These are phyloP conservation scores for Ceratobasidium sp. DNA, from an alignment of 1,284 basidiomycete species.

Conservation along the genomic window DNA sequence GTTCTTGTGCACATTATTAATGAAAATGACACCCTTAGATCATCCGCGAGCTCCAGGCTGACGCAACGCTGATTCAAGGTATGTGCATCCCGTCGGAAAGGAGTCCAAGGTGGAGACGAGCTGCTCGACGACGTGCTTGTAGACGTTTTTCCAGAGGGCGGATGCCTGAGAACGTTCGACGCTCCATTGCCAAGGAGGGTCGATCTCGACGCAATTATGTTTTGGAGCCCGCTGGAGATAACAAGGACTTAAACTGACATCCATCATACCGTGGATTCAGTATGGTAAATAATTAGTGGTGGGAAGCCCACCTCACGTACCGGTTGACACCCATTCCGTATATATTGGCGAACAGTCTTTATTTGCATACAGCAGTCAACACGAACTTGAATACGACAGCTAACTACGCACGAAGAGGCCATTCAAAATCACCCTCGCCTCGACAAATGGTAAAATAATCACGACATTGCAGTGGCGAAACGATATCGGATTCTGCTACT, in stretches of 20 bases:
- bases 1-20: no score
- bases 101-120: neutral
- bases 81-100: neutral
- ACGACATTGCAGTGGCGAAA: neutral
- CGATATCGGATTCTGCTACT: neutral
- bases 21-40: no score
- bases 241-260: no score
- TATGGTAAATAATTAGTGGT: no score
- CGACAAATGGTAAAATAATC: neutral
- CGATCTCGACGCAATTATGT: neutral
- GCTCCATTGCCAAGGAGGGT: neutral
- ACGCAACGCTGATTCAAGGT: neutral
- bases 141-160: neutral
- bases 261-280: no score
- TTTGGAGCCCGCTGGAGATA: neutral
- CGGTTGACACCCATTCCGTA: no score
- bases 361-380: no score
- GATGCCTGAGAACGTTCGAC: neutral
- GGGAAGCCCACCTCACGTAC: no score
- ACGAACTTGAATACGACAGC: no score
- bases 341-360: no score
- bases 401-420: slow-evolving; percentile 3
- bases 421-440: neutral
- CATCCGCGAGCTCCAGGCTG: neutral
- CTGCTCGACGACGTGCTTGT: no score